These are phyloP conservation scores for Durotheca rogersii DNA, from an alignment of 495 filamentous ascomycete species.

Conservation along the genomic window DNA sequence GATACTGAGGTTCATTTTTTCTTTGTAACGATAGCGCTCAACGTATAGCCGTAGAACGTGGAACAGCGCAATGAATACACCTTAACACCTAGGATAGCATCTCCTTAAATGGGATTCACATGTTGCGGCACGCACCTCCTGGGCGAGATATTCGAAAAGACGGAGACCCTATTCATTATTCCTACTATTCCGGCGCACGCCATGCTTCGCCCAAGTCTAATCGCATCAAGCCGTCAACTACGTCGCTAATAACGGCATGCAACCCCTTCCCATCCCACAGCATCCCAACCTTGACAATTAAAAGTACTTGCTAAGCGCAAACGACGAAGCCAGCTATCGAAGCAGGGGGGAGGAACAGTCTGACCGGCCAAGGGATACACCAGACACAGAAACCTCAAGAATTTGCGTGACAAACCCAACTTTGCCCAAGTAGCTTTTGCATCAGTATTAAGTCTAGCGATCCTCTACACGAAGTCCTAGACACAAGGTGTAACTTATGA, in stretches of 20 bases:
- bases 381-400: neutral
- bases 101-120: too few species aligned
- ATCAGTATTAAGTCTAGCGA: conserved; percentile 40
- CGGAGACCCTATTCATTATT: too few species aligned
- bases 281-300: neutral
- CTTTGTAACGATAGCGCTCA: too few species aligned
- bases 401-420: conserved; percentile 2
- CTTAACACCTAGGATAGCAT: too few species aligned
- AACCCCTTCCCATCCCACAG: neutral
- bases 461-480: conserved; percentile 35
- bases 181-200: neutral
- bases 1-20: too few species aligned
- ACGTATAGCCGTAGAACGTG: too few species aligned
- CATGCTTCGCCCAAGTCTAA: neutral
- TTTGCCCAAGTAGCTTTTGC: conserved; percentile 27
- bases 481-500: conserved; percentile 23
- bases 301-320: neutral
- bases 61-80: too few species aligned
- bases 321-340: neutral
- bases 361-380: neutral
- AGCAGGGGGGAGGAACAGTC: neutral
- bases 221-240: neutral
- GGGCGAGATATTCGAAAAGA: too few species aligned
- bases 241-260: neutral
- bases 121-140: too few species aligned